A percentile compares a stretch with the other conserved stretches of the same genome.
phyloP scores from a whole-genome alignment of 2,329 filamentous ascomycete genomes.

The Talaromyces piceae region DNA sequence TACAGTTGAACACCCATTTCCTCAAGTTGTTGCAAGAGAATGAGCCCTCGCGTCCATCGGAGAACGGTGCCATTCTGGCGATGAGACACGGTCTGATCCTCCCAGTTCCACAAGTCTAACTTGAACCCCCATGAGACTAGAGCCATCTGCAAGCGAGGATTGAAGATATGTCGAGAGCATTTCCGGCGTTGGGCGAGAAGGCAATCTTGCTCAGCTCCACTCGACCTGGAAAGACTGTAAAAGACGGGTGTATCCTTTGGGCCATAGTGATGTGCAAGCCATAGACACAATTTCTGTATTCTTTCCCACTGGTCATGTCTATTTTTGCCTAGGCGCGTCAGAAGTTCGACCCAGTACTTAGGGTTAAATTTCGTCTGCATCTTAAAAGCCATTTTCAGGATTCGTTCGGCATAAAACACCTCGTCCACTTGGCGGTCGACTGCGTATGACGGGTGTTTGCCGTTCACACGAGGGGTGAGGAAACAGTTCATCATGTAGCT shows the following conservation, averaged over 20 bases:
- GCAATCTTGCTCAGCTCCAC: slow-evolving; percentile 5
- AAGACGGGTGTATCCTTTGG: slow-evolving; percentile 8
- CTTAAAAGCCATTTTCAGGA: slow-evolving; percentile 42
- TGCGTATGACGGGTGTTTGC: slow-evolving; percentile 19
- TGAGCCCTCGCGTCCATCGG: slow-evolving; percentile 33
- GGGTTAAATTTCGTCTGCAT: slow-evolving; percentile 34
- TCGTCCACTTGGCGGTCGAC: slow-evolving; percentile 30
- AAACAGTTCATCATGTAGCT: slow-evolving; percentile 33
- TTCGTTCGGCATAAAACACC: slow-evolving; percentile 37
- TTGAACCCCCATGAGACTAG: slow-evolving; percentile 46
- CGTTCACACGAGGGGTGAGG: slow-evolving; percentile 23
- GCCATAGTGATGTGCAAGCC: slow-evolving; percentile 42
- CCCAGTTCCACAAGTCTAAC: slow-evolving; percentile 15
- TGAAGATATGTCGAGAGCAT: slow-evolving; percentile 37
- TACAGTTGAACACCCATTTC: slow-evolving; percentile 28
- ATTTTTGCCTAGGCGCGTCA: slow-evolving; percentile 54
- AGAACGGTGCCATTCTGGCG: slow-evolving; percentile 20
- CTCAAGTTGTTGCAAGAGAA: slow-evolving; percentile 32
- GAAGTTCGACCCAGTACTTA: slow-evolving; percentile 49
- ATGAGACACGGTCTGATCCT: slow-evolving; percentile 14
- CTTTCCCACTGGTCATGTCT: slow-evolving; percentile 47
- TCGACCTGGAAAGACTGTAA: slow-evolving; percentile 10
- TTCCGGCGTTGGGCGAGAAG: slow-evolving; percentile 14
- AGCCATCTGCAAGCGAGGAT: slow-evolving; percentile 35
- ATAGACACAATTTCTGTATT: slow-evolving; percentile 45